phyloP scores from a whole-genome alignment of 495 filamentous ascomycete species.

The Recurvomyces mirabilis region DNA sequence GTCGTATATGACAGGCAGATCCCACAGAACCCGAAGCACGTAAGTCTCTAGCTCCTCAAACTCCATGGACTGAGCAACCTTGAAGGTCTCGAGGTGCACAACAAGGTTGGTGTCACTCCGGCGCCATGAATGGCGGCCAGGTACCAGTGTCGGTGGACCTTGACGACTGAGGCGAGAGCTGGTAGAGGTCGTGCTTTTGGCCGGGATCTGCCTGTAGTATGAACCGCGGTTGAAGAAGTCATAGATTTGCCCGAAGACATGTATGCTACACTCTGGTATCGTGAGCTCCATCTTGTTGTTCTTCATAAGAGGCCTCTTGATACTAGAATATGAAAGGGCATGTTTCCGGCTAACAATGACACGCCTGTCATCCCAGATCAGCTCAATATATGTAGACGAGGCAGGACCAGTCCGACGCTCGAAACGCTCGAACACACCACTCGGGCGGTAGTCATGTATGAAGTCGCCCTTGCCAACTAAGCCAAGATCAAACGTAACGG shows the following conservation, averaged over 20 bases:
- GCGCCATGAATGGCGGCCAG: not conserved
- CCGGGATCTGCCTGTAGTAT: not conserved
- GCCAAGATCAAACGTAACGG: conserved; percentile 4
- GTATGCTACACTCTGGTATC: conserved; percentile 5
- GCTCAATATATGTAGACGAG: conserved; percentile 14
- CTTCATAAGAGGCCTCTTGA: conserved; percentile 13
- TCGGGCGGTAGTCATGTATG: conserved; percentile 6
- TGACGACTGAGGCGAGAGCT: too few species aligned
- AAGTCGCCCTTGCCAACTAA: conserved; percentile 11
- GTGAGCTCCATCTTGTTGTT: conserved; percentile 10
- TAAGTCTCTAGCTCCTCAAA: conserved; percentile 17
- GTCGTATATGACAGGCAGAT: not conserved
- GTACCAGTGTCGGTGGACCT: not conserved
- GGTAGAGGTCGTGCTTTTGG: too few species aligned
- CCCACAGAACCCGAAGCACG: conserved; percentile 9
- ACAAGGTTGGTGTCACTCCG: not conserved
- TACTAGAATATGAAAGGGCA: not conserved
- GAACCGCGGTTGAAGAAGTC: conserved; percentile 12
- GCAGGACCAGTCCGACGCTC: conserved; percentile 12
- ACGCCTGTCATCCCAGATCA: conserved; percentile 15
- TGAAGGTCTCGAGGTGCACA: conserved; percentile 9
- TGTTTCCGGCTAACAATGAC: conserved; percentile 13
- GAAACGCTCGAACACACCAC: conserved; percentile 1
- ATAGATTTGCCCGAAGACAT: conserved; percentile 2
- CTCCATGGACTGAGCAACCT: conserved; percentile 12